phyloP scores from a whole-genome alignment of 257 asterid genomes.

The Gentiana straminea region DNA sequence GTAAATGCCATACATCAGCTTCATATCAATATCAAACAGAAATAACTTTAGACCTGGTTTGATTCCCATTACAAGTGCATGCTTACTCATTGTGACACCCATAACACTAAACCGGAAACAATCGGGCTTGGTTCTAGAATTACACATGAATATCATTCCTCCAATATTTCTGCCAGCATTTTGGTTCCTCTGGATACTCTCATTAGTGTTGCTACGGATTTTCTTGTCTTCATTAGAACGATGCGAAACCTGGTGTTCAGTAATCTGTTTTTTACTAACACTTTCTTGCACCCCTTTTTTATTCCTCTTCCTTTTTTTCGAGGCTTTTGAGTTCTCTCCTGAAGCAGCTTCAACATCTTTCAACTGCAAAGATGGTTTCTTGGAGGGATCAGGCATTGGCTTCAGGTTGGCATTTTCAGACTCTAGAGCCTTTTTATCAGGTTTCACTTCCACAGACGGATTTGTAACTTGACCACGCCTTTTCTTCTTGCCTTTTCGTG shows the following conservation, averaged over 20 bases:
- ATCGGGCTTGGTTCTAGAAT: slow-evolving; percentile 82
- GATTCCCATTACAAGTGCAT: slow-evolving; percentile 55
- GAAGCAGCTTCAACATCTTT: slow-evolving; percentile 23
- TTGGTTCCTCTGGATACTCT: slow-evolving; percentile 16
- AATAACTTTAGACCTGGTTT: slow-evolving; percentile 73
- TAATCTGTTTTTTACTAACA: slow-evolving; percentile 11
- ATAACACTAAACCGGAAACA: slow-evolving; percentile 64
- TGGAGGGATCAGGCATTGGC: slow-evolving; percentile 20
- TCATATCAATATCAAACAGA: slow-evolving; percentile 85
- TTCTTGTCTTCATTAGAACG: slow-evolving; percentile 20
- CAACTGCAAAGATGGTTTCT: slow-evolving; percentile 22
- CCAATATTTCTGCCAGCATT: slow-evolving; percentile 35
- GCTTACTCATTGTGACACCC: slow-evolving; percentile 67
- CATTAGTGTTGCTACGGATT: slow-evolving; percentile 15
- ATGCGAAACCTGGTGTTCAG: slow-evolving; percentile 8
- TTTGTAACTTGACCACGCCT: slow-evolving; percentile 16
- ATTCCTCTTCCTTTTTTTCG: slow-evolving; percentile 29
- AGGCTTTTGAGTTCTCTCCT: slow-evolving; percentile 12
- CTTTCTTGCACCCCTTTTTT: slow-evolving; percentile 20
- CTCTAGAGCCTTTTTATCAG: slow-evolving; percentile 9
- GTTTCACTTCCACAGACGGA: slow-evolving; percentile 14
- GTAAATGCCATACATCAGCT: slow-evolving; percentile 73
- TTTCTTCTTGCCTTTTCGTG: slow-evolving; percentile 17
- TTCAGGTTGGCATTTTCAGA: slow-evolving; percentile 12
- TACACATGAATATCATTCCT: slow-evolving; percentile 92